Evolutionary conservation across 2,329 filamentous ascomycete species (phyloP), one percentile per base, ranked within the genome.

Genomic region (Byssoonygena ceratinophila): DNA sequence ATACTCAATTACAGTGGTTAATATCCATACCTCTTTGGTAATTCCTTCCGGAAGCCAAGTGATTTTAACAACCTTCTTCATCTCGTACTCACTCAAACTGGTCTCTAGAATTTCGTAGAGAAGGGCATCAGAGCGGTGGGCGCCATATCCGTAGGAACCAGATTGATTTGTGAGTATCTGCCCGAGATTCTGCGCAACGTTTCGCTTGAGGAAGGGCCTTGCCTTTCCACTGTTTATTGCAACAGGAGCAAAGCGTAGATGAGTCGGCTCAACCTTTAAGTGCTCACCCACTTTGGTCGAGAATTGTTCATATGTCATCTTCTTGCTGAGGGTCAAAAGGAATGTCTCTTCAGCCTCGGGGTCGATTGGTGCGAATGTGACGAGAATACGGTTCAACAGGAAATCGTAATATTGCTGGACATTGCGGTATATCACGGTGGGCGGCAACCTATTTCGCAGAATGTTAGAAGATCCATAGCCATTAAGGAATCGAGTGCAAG

Each of bases 101-200:
- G 96, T 94, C 57, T 98, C 92, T 37, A 98, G 73, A 25, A 97
- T 81, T 67, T 98, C 92, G 64, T 90, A 98, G 67, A 84, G 97
- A 49, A 98, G 75, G 0, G 84, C 81, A 68, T 97, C 91, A 18
- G 78, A 71, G 51, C 83, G 79, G 63, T 89, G 85, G 29, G 77
- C 82, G 55, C 79, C 78, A 59, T 82, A 85, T 47, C 84, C 77
- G 59, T 88, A 85, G 9, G 78, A 78, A 58, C 81, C 82, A 50
- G 86, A 87, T 49, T 83, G 80, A 9, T 86, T 83, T 56, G 81
- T 83, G 14, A 98, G 76, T 41, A 97, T 94, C 57, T 81, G 82
- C 49, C 79, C 77, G 11, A 98, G 74, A n/a, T 77, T 94, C 54
- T 84, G 79, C 55, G 80, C 68, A 79, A 66, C 77, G 66, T 66